These are phyloP conservation scores for Aphanomyces invadans DNA, from an alignment of 352 stramenopile species.

Conservation along the genomic window DNA sequence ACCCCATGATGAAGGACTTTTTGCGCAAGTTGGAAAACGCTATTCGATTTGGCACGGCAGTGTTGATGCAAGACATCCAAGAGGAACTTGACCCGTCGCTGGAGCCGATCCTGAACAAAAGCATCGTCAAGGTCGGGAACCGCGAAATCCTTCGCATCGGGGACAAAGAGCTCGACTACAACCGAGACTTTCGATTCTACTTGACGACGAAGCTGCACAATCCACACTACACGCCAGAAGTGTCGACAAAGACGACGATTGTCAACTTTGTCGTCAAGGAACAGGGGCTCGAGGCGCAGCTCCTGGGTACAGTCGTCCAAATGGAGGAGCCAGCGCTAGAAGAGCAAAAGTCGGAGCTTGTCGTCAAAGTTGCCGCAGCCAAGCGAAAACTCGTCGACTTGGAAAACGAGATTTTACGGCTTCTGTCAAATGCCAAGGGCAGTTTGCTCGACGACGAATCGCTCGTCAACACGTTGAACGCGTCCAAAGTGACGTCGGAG, in stretches of 20 bases:
- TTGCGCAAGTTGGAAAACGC: conserved; percentile 90
- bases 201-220: conserved; percentile 96
- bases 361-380: conserved; percentile 84
- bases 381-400: conserved; percentile 95
- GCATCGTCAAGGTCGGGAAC: conserved; percentile 91
- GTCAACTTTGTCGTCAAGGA: conserved; percentile 97
- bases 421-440: conserved; percentile 87
- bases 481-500: conserved; percentile 91
- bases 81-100: conserved; percentile 93
- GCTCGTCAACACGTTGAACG: conserved; percentile 92
- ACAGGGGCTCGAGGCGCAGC: conserved; percentile 90
- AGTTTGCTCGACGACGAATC: conserved; percentile 91
- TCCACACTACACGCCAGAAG: conserved; percentile 92
- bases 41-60: conserved; percentile 89
- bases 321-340: conserved; percentile 91
- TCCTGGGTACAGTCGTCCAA: conserved; percentile 92
- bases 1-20: conserved; percentile 94
- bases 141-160: conserved; percentile 90
- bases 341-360: conserved; percentile 90
- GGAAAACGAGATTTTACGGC: conserved; percentile 91
- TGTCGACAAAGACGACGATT: conserved; percentile 94
- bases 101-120: conserved; percentile 91
- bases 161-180: conserved; percentile 95
- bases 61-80: conserved; percentile 93
- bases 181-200: conserved; percentile 91